Percentiles rank a stretch among this genome's conserved stretches.
These are phyloP conservation scores for Glutinoglossum americanum DNA, from an alignment of 495 filamentous ascomycete genomes.

Conservation along the genomic window DNA sequence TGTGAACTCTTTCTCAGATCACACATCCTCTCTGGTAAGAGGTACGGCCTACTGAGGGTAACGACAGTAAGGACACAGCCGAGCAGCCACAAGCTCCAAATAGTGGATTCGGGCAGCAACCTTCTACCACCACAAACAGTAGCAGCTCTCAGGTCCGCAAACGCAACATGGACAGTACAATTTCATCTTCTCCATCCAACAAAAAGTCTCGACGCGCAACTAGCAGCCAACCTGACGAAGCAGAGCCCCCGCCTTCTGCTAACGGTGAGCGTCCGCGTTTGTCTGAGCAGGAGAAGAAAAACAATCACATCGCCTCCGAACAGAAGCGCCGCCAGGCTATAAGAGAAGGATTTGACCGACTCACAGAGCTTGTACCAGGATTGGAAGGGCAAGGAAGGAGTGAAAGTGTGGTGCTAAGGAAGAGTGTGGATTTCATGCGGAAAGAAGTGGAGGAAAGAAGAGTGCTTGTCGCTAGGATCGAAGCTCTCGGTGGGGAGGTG, in stretches of 20 bases:
- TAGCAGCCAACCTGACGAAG: background rate
- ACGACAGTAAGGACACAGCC: background rate
- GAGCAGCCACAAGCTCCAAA: background rate
- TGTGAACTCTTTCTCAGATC: background rate
- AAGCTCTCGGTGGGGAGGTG: constrained; percentile 30
- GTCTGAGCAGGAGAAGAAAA: constrained; percentile 72
- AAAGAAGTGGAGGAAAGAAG: constrained; percentile 40
- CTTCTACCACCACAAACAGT: background rate
- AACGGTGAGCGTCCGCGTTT: constrained; percentile 37
- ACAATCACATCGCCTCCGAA: constrained; percentile 77
- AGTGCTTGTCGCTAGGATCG: constrained; percentile 37
- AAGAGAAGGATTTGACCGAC: constrained; percentile 63
- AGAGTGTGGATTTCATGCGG: constrained; percentile 51
- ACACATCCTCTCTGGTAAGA: background rate
- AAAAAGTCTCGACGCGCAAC: background rate
- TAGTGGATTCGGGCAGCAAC: background rate
- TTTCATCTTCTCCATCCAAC: background rate
- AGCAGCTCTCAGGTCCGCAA: background rate
- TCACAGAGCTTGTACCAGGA: constrained; percentile 67
- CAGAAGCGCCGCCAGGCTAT: constrained; percentile 78
- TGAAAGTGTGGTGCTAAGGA: constrained; percentile 61
- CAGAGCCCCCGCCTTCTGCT: background rate
- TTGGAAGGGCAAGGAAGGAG: constrained; percentile 65
- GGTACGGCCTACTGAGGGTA: background rate
- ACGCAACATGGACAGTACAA: background rate